A percentile compares a stretch with the other conserved stretches of the same genome.
These are phyloP conservation scores for Boletus speciosus DNA, from an alignment of 768 basidiomycete genomes.

Conservation along the genomic window DNA sequence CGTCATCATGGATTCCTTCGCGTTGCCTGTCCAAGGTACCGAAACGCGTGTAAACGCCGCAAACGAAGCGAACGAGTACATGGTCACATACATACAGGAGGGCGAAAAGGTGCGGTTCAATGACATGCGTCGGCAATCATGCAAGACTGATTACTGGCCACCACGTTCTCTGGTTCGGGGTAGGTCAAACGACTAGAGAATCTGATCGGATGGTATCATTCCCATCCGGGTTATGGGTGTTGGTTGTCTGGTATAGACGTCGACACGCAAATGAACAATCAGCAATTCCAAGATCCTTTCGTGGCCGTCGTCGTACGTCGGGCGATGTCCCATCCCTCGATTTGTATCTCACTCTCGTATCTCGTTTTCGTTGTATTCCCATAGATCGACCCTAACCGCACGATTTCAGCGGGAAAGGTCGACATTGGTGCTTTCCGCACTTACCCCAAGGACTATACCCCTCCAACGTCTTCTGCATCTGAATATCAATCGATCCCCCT, in stretches of 20 bases:
- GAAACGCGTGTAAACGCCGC: slow-evolving; percentile 97
- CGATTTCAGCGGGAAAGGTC: slow-evolving; percentile 96
- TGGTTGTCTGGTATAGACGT: slow-evolving; percentile 99
- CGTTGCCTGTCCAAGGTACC: slow-evolving; percentile 95
- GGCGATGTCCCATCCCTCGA: not conserved
- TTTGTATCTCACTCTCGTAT: not conserved
- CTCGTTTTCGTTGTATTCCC: not conserved
- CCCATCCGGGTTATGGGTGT: slow-evolving; percentile 98
- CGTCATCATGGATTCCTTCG: slow-evolving; percentile 94
- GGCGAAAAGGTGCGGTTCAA: slow-evolving; percentile 63
- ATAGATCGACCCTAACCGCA: slow-evolving; percentile 97
- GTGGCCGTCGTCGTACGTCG: slow-evolving; percentile 87
- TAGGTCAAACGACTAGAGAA: slow-evolving; percentile 85
- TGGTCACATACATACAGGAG: slow-evolving; percentile 88
- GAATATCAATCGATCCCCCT: slow-evolving; percentile 97
- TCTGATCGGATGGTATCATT: slow-evolving; percentile 97
- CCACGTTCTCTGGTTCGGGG: not conserved
- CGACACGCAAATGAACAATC: slow-evolving; percentile 93
- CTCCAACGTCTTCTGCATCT: slow-evolving; percentile 62
- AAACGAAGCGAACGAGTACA: slow-evolving; percentile 95
- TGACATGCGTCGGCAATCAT: not conserved
- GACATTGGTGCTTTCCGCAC: slow-evolving; percentile 99
- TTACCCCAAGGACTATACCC: slow-evolving; percentile 93
- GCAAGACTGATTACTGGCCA: not conserved
- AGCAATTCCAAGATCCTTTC: slow-evolving; percentile 94